Base-by-base conservation (phyloP, 2,329 filamentous ascomycete species). In the Boeremia exigua region DNA sequence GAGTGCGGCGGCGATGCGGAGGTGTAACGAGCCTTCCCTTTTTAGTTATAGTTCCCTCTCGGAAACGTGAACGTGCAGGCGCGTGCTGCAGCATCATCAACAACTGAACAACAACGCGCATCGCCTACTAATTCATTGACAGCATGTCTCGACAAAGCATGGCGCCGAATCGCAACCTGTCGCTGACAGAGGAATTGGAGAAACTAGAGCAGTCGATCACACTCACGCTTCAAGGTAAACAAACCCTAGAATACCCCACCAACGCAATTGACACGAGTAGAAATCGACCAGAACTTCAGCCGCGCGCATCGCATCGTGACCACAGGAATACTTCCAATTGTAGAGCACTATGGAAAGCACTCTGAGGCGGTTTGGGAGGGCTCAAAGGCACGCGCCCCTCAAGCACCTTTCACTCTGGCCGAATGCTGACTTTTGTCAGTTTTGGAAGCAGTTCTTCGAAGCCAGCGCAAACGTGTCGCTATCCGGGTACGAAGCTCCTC, bases 381-480 rank as follows among this genome's bases (percentile, higher is more conserved):
- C 19, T 96, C 94, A 50, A 96, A 96, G 86, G 92, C 94, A 53
- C 39, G 14, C 6, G 9, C 40, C 14, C 23, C 9, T 8, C 34
- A 17, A 8, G 27, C 28, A 15, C 6, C 2, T n/a, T 36, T 19
- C 23, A 12, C 14, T 34, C 6, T 25, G 27, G 8, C 12, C 56
- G 15, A 27, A 28, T 43, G 51, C 49, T 58, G 32, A 51, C 43
- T 27, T 36, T 32, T 27, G 10, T 14, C 70, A 96, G 90, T 99
- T 99, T 78, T 99, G 95, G 95, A 99, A 99, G 78, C 93, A 98
- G 80, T 99, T 99, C 81, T 99, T 99, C 77, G 95, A 99, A 79
- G 92, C 95, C 32, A 96, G 93, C 43, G 95, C 95, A 73, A 98
- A 99, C 70, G 94, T 99, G 25, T 96, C 94, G 10, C 84, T 99